A percentile compares a stretch with the other conserved stretches of the same genome.
phyloP scores from a whole-genome alignment of 805 yeast genomes.

The Cyberlindnera lachancei region DNA sequence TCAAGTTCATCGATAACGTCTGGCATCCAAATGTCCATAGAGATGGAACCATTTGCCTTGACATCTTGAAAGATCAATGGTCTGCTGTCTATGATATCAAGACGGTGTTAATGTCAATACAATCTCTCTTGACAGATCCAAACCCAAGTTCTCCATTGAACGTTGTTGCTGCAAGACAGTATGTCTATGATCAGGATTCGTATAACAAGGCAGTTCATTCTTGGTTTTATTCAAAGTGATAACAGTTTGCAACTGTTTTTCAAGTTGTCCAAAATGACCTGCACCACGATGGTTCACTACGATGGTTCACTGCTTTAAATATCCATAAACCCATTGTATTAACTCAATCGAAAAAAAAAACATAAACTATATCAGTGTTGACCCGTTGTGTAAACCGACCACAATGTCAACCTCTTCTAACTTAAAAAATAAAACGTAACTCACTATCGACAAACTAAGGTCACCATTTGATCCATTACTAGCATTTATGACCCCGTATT shows the following conservation, averaged over 20 bases:
- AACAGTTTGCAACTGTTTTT: no score
- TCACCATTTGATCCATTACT: no score
- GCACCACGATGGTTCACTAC: no score
- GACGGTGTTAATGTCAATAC: slow-evolving; percentile 50
- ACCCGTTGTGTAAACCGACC: no score
- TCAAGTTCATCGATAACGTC: slow-evolving; percentile 41
- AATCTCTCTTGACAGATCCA: slow-evolving; percentile 56
- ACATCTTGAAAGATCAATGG: slow-evolving; percentile 60
- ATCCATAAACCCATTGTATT: neutral
- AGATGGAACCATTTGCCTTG: slow-evolving; percentile 58
- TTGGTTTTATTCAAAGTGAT: no score
- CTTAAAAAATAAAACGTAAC: no score
- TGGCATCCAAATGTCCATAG: slow-evolving; percentile 48
- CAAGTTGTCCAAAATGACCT: no score
- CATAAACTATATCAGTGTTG: no score
- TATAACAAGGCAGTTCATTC: neutral
- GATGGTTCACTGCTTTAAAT: neutral
- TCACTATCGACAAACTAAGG: no score
- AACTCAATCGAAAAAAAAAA: neutral
- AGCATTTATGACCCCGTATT: no score
- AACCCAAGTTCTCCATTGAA: slow-evolving; percentile 49
- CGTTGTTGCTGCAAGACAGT: slow-evolving; percentile 33
- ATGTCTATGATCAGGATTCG: slow-evolving; percentile 43
- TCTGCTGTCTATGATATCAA: slow-evolving; percentile 56
- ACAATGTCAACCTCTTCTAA: no score